These are phyloP conservation scores for Talaromyces amestolkiae DNA, from an alignment of 2,329 filamentous ascomycete species.

Conservation along the genomic window DNA sequence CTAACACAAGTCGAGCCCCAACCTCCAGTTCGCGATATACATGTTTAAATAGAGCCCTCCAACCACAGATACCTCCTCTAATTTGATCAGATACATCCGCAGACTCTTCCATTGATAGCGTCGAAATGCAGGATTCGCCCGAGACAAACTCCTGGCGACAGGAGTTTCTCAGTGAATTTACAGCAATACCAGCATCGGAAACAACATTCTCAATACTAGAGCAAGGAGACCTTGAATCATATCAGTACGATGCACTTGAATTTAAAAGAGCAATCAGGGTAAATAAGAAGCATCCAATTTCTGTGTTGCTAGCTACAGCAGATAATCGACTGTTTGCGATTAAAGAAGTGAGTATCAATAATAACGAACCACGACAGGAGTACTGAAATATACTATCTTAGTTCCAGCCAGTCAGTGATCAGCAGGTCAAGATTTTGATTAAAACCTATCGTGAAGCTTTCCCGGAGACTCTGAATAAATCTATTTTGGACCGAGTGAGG, in stretches of 20 bases:
- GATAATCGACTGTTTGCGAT: background rate
- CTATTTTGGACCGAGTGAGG: slow-evolving; percentile 1
- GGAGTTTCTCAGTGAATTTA: slow-evolving; percentile 9
- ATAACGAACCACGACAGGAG: background rate
- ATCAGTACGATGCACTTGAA: background rate
- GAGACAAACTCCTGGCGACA: background rate
- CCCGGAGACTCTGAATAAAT: background rate
- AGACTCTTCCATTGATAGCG: background rate
- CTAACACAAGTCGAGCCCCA: background rate
- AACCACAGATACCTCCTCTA: background rate
- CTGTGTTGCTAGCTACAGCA: slow-evolving; percentile 7
- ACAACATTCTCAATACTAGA: slow-evolving; percentile 2
- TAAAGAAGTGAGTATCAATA: slow-evolving; percentile 8
- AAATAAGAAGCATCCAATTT: background rate
- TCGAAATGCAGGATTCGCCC: background rate
- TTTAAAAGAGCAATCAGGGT: background rate
- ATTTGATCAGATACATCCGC: background rate
- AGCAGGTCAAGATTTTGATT: background rate
- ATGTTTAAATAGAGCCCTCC: background rate
- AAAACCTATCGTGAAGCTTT: background rate
- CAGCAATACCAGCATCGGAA: background rate
- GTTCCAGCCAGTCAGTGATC: background rate
- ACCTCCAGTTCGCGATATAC: background rate
- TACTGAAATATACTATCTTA: slow-evolving; percentile 1
- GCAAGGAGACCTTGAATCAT: background rate